Evolutionary conservation across 1,284 basidiomycete species (phyloP).

Genomic region (Cutaneotrichosporon sp.): DNA sequence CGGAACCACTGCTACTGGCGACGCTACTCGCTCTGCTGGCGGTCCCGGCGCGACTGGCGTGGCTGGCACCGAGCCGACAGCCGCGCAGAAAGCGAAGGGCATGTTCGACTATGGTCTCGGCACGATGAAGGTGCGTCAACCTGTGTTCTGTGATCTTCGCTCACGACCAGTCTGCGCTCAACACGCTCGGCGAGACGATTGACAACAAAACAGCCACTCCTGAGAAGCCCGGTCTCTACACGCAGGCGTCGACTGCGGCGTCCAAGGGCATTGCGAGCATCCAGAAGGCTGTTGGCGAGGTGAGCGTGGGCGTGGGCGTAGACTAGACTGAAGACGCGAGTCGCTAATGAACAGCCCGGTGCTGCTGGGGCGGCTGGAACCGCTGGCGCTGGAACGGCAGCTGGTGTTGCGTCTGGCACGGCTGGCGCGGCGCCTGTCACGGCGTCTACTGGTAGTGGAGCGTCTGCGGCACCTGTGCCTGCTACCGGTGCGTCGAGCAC

Average conservation of each 20-base stretch:
- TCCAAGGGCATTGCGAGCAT: conserved; percentile 34
- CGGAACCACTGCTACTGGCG: background rate
- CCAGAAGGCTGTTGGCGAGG: conserved; percentile 7
- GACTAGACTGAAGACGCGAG: no score
- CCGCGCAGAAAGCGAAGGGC: conserved; percentile 25
- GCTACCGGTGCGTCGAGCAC: background rate
- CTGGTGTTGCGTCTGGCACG: background rate
- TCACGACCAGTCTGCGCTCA: conserved; percentile 33
- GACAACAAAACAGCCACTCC: conserved; percentile 41
- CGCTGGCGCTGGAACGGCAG: background rate
- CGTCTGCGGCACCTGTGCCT: background rate
- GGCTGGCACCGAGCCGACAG: background rate
- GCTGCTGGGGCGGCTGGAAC: background rate
- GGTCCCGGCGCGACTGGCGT: background rate
- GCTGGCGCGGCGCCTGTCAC: background rate
- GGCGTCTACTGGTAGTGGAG: background rate
- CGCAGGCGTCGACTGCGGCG: conserved; percentile 35
- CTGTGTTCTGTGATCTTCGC: background rate
- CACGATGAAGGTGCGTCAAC: conserved; percentile 32
- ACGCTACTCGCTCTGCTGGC: background rate
- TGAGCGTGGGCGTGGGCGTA: conserved; percentile 8
- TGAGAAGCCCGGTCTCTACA: conserved; percentile 44
- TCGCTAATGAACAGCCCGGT: background rate
- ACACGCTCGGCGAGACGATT: conserved; percentile 36
- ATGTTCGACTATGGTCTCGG: conserved; percentile 31